Evolutionary conservation across 306 rosid species (phyloP), one percentile per base, ranked within the genome.

Genomic region (Prinsepia uniflora): DNA sequence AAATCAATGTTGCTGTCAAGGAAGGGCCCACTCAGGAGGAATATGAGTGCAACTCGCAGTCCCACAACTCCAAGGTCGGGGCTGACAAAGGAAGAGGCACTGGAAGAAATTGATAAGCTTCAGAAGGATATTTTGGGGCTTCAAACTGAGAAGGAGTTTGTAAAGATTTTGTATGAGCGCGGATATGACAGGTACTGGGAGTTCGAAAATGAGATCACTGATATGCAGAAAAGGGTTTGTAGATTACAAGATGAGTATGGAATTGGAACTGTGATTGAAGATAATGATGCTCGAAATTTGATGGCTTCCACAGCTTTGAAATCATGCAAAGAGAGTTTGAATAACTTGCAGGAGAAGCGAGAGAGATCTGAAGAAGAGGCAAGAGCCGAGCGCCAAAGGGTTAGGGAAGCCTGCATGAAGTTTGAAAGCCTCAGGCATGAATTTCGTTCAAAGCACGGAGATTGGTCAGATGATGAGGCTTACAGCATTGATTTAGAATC

Each of bases 71-170:
- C 67, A 53, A 63, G 70, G 72, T 93, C 91, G 9, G 99, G 96
- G 36, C 76, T 87, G 63, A 87, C 71, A 43, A 87, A 81, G 82
- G 81, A 36, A 30, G 96, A 81, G 77, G 97, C 96, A 7, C 18
- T 85, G 17, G 61, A 76, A 40, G 91, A 89, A 78, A 76, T 95
- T 6, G 91, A 89, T 74, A 85, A 63, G 71, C 85, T 89, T 67
- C 97, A 87, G 48, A 95, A 95, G 78, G 97, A 87, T 34, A 91
- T 86, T 44, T 75, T 91, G 81, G 84, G 82, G 0, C 47, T 86
- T 4, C 97, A 95, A 58, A 95, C 99, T 0, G 97, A 91, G 78
- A 87, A 89, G 84, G 99, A 95, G 80, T 95, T 95, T 72, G 96
- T 87, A 6, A 86, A 89, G 83, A 82, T 92, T 79, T 70, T 84